Base-by-base conservation (phyloP, 139 green algal genomes). In the Asterochloris sp. region DNA sequence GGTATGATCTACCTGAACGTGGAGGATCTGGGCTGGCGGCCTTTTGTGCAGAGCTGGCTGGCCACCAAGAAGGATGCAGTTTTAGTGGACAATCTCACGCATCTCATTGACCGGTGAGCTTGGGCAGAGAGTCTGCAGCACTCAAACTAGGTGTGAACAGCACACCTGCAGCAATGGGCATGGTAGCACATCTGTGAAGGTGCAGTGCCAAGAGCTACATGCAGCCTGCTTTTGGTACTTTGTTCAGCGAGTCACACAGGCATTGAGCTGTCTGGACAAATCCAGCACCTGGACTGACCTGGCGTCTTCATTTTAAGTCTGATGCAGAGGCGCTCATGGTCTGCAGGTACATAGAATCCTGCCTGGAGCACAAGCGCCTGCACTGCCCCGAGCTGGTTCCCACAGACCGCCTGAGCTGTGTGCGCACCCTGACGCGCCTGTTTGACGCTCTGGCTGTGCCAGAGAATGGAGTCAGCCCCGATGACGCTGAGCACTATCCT, bases 1-100 rank as follows among this genome's bases (percentile, higher is more conserved):
- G 92, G 93, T 75, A 97, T 97, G 93, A 93, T 97, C 54, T 95
- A 95, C 78, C 83, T 94, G 63, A 86, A 94, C 81, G 88, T 93
- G 62, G 92, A 95, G 81, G 92, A 95, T 85, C 87, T 97, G 64
- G 92, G 93, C 78, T 95, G 91, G 89, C 85, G 88, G 10, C 75
- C 67, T 21, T 86, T 85, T 62, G 76, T 91, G 19, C 77, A 47
- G 23, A 77, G 66, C 38, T 83, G 78, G 78, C 67, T 83, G 78
- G 78, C 78, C 12, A 67, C 67, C 29, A 83, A 83, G 67, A 80
- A 82, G 27, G 69, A 82, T 75, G 78, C 68, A 12, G 63, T 74
- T 13, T 62, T 82, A 14, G 78, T 82, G 17, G 78, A 64, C 64
- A 82, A 82, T 15, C 79, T 96, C 19, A 85, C 69, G 73, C 84